Conservation (phyloP, 148 eudicot genomes). For the Limonium bicolor region DNA sequence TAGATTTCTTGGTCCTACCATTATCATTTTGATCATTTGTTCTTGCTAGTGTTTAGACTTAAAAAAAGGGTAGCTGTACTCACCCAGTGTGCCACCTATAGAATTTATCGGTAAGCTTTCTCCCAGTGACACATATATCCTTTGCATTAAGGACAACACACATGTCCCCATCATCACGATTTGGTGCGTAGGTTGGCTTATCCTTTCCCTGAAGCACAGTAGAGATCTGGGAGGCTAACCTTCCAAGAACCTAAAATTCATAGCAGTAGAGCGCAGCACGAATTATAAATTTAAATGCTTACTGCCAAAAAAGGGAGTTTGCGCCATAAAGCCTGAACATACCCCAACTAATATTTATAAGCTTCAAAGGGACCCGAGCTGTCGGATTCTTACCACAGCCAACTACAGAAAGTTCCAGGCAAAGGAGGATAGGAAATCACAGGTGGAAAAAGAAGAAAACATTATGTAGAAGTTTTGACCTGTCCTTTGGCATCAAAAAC, state of each 20-base stretch:
- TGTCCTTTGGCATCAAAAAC: constrained; percentile 93
- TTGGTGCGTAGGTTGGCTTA: constrained; percentile 80
- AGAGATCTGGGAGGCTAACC: constrained; percentile 80
- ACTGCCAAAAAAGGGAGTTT: not conserved
- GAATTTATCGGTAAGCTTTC: constrained; percentile 76
- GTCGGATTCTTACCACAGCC: too few species aligned
- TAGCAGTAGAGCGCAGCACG: not conserved
- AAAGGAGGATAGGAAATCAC: too few species aligned
- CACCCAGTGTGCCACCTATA: constrained; percentile 95
- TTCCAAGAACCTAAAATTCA: constrained; percentile 60
- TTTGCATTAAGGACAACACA: constrained; percentile 86
- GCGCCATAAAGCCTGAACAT: too few species aligned
- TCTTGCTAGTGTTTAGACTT: too few species aligned
- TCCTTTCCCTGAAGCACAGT: constrained; percentile 93
- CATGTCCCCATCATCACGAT: constrained; percentile 97
- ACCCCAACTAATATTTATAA: too few species aligned
- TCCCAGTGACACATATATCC: constrained; percentile 76
- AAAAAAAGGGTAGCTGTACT: constrained; percentile 7
- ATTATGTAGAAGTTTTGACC: constrained; percentile 19
- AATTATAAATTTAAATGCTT: not conserved
- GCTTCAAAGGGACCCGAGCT: too few species aligned
- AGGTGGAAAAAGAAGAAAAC: not conserved
- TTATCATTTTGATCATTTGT: too few species aligned
- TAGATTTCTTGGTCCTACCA: too few species aligned
- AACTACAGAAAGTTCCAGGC: too few species aligned